Percentiles rank a stretch among this genome's conserved stretches.
Evolutionary conservation across 192 early-diverging fungal species (phyloP).

Genomic region (Dissophora ornata): DNA sequence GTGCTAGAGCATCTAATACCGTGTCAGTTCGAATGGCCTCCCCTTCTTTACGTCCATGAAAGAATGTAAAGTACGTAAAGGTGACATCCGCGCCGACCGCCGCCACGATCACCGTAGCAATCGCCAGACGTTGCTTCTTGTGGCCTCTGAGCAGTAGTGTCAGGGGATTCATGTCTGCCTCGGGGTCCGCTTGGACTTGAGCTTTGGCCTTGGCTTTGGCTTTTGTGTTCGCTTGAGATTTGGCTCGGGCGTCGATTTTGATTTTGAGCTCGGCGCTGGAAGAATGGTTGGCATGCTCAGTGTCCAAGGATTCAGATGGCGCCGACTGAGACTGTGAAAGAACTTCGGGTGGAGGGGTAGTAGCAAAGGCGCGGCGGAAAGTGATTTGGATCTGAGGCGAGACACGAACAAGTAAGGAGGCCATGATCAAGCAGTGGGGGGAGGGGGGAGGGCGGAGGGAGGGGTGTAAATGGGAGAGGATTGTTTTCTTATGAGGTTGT

Average conservation of each 20-base stretch:
- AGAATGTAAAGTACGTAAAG: conserved; percentile 14
- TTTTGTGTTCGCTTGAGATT: not conserved
- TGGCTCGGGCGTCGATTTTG: not conserved
- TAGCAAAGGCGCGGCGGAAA: conserved; percentile 2
- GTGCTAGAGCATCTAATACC: not conserved
- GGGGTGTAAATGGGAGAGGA: too few species aligned
- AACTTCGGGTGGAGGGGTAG: not conserved
- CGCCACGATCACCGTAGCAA: conserved; percentile 8
- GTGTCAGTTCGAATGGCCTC: conserved; percentile 1
- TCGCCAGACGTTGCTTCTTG: conserved; percentile 10
- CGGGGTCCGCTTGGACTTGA: not conserved
- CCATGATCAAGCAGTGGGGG: too few species aligned
- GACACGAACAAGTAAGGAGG: not conserved
- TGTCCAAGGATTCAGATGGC: too few species aligned
- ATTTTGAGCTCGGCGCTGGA: not conserved
- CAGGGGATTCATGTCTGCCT: conserved; percentile 5
- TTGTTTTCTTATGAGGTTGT: too few species aligned
- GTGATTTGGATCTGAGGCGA: not conserved
- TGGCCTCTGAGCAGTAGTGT: not conserved
- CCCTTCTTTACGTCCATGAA: conserved; percentile 15
- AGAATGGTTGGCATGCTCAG: too few species aligned
- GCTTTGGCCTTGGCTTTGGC: not conserved
- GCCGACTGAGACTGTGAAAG: too few species aligned
- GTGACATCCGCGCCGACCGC: conserved; percentile 5
- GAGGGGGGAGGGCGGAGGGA: too few species aligned